Conservation (phyloP, 2,329 filamentous ascomycete species). For the Monilinia polystroma region DNA sequence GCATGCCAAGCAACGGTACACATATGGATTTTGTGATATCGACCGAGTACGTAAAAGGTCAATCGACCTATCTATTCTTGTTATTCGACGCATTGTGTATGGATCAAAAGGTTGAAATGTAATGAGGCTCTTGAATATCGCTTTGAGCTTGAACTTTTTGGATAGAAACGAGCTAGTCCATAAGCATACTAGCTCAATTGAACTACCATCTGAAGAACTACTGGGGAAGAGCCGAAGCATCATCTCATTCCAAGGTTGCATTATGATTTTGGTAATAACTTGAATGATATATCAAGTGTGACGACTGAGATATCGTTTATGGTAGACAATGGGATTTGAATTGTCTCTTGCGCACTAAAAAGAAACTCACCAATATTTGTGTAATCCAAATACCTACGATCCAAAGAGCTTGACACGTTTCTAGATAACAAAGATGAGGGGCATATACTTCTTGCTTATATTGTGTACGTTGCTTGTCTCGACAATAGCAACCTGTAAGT, state of each 20-base stretch:
- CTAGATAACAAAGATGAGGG: constrained; percentile 13
- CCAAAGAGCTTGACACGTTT: constrained; percentile 5
- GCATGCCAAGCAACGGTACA: constrained; percentile 36
- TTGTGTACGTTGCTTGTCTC: constrained; percentile 33
- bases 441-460: constrained; percentile 11
- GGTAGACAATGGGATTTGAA: background rate
- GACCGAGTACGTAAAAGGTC: constrained; percentile 30
- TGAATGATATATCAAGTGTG: background rate
- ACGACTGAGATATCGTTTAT: background rate
- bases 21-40: constrained; percentile 22
- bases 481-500: constrained; percentile 36
- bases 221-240: constrained; percentile 10
- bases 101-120: constrained; percentile 1
- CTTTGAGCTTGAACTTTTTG: constrained; percentile 29
- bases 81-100: constrained; percentile 39
- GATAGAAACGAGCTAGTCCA: constrained; percentile 13
- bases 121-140: constrained; percentile 13
- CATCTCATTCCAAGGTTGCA: constrained; percentile 1
- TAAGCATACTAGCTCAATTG: constrained; percentile 25
- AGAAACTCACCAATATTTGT: background rate
- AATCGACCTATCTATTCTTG: constrained; percentile 37
- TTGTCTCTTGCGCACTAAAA: background rate
- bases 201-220: background rate
- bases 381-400: background rate
- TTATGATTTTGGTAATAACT: constrained; percentile 3